A percentile compares a stretch with the other conserved stretches of the same genome.
Evolutionary conservation across 768 basidiomycete genomes (phyloP).

Genomic region (Termitomyces sp.): DNA sequence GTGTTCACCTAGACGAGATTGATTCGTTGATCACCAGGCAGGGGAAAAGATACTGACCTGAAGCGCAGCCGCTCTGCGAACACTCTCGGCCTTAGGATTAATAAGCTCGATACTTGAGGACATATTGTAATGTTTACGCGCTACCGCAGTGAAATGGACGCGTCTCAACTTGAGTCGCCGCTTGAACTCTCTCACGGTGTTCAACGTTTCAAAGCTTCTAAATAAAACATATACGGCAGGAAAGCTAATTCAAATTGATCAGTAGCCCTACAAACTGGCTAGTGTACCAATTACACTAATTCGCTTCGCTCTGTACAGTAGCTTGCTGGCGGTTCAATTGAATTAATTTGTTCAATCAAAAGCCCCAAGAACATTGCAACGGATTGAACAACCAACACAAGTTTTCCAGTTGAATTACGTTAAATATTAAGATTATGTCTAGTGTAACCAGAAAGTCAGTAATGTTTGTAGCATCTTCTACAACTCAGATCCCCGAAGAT

Average conservation of each 20-base stretch:
- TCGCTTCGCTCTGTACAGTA: no score
- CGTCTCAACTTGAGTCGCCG: slow-evolving; percentile 21
- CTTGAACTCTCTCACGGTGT: slow-evolving; percentile 8
- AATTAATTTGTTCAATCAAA: no score
- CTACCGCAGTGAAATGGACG: slow-evolving; percentile 17
- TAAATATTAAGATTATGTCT: not conserved
- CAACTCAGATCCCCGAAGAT: not conserved
- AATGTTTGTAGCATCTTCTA: not conserved
- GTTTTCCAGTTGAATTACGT: not conserved
- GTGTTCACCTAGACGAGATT: slow-evolving; percentile 65
- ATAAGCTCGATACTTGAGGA: slow-evolving; percentile 87
- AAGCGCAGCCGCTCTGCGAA: slow-evolving; percentile 82
- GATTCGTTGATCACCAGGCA: slow-evolving; percentile 1
- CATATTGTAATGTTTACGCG: slow-evolving; percentile 31
- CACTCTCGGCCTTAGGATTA: slow-evolving; percentile 94
- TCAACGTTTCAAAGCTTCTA: not conserved
- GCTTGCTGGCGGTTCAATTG: no score
- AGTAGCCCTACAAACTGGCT: no score
- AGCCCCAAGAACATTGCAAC: no score
- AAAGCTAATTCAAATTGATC: no score
- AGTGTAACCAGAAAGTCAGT: not conserved
- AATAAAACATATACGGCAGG: not conserved
- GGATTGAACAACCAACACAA: no score
- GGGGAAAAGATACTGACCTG: slow-evolving; percentile 50
- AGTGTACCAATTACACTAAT: no score